Percentiles rank a stretch among this genome's conserved stretches.
Evolutionary conservation across 192 early-diverging fungal species (phyloP).

Genomic region (Oehlia diaphana): DNA sequence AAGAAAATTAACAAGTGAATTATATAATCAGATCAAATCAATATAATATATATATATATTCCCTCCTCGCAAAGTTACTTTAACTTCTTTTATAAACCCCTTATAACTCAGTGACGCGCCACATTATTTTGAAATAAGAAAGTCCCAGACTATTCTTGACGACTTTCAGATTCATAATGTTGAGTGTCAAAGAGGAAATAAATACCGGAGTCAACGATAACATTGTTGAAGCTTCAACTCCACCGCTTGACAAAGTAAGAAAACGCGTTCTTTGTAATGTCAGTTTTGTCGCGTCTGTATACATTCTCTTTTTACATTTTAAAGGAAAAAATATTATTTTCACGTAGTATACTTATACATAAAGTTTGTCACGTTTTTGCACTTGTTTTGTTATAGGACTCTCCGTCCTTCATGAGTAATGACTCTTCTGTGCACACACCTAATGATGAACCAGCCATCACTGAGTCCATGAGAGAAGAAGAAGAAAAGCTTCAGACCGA

Average conservation of each 20-base stretch:
- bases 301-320: background rate
- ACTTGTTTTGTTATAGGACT: slow-evolving; percentile 6
- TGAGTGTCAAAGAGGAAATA: background rate
- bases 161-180: background rate
- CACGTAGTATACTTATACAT: background rate
- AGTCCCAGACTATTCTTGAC: background rate
- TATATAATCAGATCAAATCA: background rate
- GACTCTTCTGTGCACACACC: slow-evolving; percentile 20
- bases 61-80: background rate
- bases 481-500: slow-evolving; percentile 42
- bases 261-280: slow-evolving; percentile 18
- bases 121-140: background rate
- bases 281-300: slow-evolving; percentile 14
- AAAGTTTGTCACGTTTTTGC: background rate
- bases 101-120: background rate
- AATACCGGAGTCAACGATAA: background rate
- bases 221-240: background rate
- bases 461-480: slow-evolving; percentile 44
- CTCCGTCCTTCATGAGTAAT: slow-evolving; percentile 13
- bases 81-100: background rate
- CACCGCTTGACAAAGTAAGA: slow-evolving; percentile 22
- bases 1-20: background rate
- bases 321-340: background rate
- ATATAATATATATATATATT: background rate
- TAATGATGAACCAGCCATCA: slow-evolving; percentile 25